Evolutionary conservation across 1,139 yeast genomes (phyloP).

Genomic region (Hemisphaericaspora subhashii): DNA sequence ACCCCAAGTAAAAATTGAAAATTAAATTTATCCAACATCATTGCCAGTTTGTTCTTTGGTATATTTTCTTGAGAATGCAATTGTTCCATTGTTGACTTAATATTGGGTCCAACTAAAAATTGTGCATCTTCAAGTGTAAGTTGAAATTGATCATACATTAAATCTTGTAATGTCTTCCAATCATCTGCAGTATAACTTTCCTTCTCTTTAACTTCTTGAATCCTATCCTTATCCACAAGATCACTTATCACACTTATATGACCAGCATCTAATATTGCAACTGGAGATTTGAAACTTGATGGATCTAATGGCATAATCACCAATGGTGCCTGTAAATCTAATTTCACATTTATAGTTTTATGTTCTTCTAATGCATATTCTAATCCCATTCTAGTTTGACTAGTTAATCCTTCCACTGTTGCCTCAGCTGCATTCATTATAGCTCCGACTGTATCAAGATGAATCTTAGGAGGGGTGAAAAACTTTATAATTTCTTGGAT

Average conservation of each 20-base stretch:
- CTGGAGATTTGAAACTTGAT: slow-evolving; percentile 77
- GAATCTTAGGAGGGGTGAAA: slow-evolving; percentile 84
- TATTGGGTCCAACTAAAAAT: slow-evolving; percentile 79
- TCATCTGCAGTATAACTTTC: slow-evolving; percentile 70
- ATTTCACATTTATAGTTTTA: slow-evolving; percentile 78
- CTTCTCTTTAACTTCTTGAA: slow-evolving; percentile 71
- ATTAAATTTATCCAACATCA: slow-evolving; percentile 74
- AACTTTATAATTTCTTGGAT: slow-evolving; percentile 72
- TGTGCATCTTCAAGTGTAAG: slow-evolving; percentile 84
- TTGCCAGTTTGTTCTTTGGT: slow-evolving; percentile 36
- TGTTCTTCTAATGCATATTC: slow-evolving; percentile 94
- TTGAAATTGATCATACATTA: slow-evolving; percentile 88
- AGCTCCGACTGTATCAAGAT: slow-evolving; percentile 86
- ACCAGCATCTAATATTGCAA: slow-evolving; percentile 94
- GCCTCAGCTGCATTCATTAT: slow-evolving; percentile 95
- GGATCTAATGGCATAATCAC: slow-evolving; percentile 88
- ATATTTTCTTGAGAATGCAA: slow-evolving; percentile 49
- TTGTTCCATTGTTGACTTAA: slow-evolving; percentile 73
- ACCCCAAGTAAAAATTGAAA: slow-evolving; percentile 73
- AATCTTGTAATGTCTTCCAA: slow-evolving; percentile 65
- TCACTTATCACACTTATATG: slow-evolving; percentile 85
- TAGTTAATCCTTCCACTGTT: slow-evolving; percentile 85
- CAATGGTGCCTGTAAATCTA: slow-evolving; percentile 92
- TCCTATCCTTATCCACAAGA: slow-evolving; percentile 67
- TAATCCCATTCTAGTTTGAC: slow-evolving; percentile 88